A percentile compares a stretch with the other conserved stretches of the same genome.
These are phyloP conservation scores for Syzygium syzygioides DNA, from an alignment of 441 rosid species.

Conservation along the genomic window DNA sequence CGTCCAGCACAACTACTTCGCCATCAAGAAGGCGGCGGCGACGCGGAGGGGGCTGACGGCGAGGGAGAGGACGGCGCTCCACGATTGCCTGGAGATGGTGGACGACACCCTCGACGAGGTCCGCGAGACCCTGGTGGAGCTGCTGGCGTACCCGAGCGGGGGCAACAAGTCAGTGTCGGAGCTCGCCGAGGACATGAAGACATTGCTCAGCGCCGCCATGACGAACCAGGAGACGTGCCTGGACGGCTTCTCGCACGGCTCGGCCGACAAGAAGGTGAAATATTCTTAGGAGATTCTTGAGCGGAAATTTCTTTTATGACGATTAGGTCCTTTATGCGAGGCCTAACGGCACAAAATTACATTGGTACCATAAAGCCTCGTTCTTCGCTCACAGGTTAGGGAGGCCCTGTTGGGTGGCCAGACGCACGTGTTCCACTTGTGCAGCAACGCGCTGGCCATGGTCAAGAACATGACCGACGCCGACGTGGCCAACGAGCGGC, in stretches of 20 bases:
- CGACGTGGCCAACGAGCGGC: conserved; percentile 38
- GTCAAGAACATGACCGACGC: conserved; percentile 73
- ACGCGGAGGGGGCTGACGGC: conserved; percentile 21
- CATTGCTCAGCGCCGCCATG: conserved; percentile 9
- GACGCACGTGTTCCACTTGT: conserved; percentile 55
- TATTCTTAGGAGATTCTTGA: too few relatives aligned
- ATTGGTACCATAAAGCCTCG: not conserved
- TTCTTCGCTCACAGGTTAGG: conserved; percentile 21
- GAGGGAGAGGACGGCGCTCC: conserved; percentile 44
- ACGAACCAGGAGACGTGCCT: conserved; percentile 13
- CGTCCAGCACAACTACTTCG: conserved; percentile 34
- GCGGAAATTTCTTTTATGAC: too few relatives aligned
- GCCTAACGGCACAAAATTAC: not conserved
- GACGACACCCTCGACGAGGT: conserved; percentile 33
- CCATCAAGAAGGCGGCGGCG: conserved; percentile 27
- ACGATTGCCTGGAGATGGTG: conserved; percentile 44
- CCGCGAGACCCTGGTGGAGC: conserved; percentile 21
- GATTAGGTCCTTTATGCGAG: too few relatives aligned
- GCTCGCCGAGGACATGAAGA: not conserved
- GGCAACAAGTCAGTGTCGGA: conserved; percentile 10
- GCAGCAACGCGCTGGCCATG: conserved; percentile 85
- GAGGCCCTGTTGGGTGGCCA: conserved; percentile 33
- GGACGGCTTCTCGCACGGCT: conserved; percentile 27
- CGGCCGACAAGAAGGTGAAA: conserved; percentile 29
- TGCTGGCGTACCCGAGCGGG: conserved; percentile 28